A percentile compares a stretch with the other conserved stretches of the same genome.
These are phyloP conservation scores for Penicillium malachiteum DNA, from an alignment of 495 filamentous ascomycete species.

Conservation along the genomic window DNA sequence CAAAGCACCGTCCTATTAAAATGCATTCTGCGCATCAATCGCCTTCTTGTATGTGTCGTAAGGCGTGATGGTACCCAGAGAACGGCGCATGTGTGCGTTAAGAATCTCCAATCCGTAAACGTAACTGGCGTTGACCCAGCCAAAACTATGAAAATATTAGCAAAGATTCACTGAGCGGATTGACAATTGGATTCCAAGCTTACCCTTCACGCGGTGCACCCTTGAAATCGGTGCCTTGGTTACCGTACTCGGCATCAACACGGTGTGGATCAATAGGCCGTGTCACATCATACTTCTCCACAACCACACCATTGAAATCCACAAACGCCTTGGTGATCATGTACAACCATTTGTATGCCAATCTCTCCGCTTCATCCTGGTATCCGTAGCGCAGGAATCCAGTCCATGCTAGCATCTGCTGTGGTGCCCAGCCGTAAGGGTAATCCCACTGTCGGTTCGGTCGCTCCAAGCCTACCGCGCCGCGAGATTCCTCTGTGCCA, in stretches of 20 bases:
- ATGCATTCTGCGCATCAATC: constrained; percentile 30
- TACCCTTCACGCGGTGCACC: constrained; percentile 94
- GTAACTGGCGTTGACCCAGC: constrained; percentile 98
- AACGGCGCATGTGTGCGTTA: constrained; percentile 78
- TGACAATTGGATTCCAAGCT: constrained; percentile 33
- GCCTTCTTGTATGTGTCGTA: constrained; percentile 66
- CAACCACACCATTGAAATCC: constrained; percentile 95
- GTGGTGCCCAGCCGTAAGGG: constrained; percentile 96
- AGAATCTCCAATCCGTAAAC: constrained; percentile 84
- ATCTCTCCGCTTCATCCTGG: constrained; percentile 77
- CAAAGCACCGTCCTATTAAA: constrained; percentile 3
- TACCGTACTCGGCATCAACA: constrained; percentile 95
- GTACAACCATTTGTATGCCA: constrained; percentile 93
- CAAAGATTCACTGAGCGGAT: constrained; percentile 1
- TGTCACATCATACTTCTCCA: constrained; percentile 98
- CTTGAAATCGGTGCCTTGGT: constrained; percentile 91
- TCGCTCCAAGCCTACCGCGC: constrained; percentile 70
- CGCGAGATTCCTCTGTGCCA: constrained; percentile 82
- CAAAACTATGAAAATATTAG: constrained; percentile 66
- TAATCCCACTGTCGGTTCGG: constrained; percentile 98
- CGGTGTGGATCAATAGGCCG: constrained; percentile 82
- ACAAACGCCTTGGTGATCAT: constrained; percentile 98
- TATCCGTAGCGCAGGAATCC: constrained; percentile 89
- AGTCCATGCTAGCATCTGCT: constrained; percentile 97
- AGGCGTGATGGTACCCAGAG: constrained; percentile 78